Base-by-base conservation (phyloP, 441 rosid species). In the Pelargonium cotyledonis region DNA sequence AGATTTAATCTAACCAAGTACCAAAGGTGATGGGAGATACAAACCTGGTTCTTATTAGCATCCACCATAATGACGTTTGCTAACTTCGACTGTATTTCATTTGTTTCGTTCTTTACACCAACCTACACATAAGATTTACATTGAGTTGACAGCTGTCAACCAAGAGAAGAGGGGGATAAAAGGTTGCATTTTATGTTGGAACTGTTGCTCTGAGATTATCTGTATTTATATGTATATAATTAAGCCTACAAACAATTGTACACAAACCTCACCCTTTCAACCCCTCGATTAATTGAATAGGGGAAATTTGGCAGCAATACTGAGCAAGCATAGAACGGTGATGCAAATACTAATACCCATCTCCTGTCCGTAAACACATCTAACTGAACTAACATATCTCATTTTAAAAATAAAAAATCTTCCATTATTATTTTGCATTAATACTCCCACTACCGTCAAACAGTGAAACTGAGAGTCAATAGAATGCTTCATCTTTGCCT, bases 71-170 rank as follows among this genome's bases (percentile, higher is more conserved):
- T 71, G 66, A 79, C 86, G 71, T 85, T 89, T 29, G 85, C 73
- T 75, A 88, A 80, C 75, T 87, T 94, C 1, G 92, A 87, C 80
- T 89, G 97, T 44, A 94, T 93, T 83, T 89, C 97, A 47, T 85
- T 81, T 38, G 90, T 95, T 83, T 85, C 92, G 78, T 90, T 90
- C 86, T 95, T 95, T 35, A 92, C 86, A 53, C 99, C 97, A 77
- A 95, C 97, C 99, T 95, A 71, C 41, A 73, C 55, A 79, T 44
- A 35, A 76, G 41, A 63, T 63, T 40, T 49, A 72, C 55, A 21
- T 62, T 47, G 70, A 76, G 68, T 12, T 70, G 63, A 41, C 62
- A 64, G 31, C 40, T 35, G 7, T 51, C 68, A 67, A 21, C 41
- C 57, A n/a, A 0, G 23, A 18, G 10, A n/a, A 10, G 53, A 11